phyloP scores from a whole-genome alignment of 176 grass and related monocot species.

The Guadua angustifolia region DNA sequence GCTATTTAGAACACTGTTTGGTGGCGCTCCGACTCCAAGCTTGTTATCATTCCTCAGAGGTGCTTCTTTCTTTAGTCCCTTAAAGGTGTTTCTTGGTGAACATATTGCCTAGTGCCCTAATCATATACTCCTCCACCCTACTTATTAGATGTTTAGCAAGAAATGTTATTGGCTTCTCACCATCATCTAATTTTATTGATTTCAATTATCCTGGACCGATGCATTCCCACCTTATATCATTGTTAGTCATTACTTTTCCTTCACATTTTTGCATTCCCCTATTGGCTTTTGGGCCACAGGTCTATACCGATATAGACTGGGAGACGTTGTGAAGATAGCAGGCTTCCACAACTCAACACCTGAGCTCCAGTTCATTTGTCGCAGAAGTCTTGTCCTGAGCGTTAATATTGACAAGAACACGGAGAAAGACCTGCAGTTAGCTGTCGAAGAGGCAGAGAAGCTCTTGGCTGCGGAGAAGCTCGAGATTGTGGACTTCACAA shows the following conservation, averaged over 20 bases:
- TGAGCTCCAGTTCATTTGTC: slow-evolving; percentile 76
- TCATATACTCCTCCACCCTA: not conserved
- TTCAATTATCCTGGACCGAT: not conserved
- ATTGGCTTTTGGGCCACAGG: slow-evolving; percentile 43
- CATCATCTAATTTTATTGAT: not conserved
- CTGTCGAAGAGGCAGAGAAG: slow-evolving; percentile 77
- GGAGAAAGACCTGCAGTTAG: slow-evolving; percentile 81
- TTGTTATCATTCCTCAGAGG: not conserved
- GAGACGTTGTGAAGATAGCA: slow-evolving; percentile 72
- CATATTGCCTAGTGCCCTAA: not conserved
- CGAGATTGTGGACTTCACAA: slow-evolving; percentile 90
- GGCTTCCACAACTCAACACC: slow-evolving; percentile 86
- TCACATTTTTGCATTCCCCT: not conserved
- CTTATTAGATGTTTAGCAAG: not conserved
- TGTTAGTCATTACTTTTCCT: not conserved
- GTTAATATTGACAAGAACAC: slow-evolving; percentile 99
- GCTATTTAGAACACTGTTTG: not conserved
- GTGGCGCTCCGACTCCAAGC: not conserved
- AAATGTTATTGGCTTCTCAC: not conserved
- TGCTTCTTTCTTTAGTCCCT: not conserved
- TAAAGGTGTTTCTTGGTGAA: not conserved
- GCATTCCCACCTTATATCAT: not conserved
- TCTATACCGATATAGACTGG: slow-evolving; percentile 81
- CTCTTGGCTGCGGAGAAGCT: slow-evolving; percentile 83
- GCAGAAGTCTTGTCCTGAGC: slow-evolving; percentile 82